Percentiles rank a stretch among this genome's conserved stretches.
phyloP scores from a whole-genome alignment of 306 rosid genomes.

The Begonia peltatifolia region DNA sequence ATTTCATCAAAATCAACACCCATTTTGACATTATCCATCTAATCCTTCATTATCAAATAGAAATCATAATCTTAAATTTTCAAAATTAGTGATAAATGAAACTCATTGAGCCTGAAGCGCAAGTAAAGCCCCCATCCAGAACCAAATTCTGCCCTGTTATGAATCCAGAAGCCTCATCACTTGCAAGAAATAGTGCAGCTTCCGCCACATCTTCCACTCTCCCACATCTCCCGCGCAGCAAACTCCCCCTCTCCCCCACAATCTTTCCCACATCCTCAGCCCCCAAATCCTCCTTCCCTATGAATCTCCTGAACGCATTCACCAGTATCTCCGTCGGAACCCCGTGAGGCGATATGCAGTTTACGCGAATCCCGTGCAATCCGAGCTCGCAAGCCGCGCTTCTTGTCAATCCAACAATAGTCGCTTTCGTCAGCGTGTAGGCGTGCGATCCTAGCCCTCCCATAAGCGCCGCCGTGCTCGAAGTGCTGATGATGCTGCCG shows the following conservation, averaged over 20 bases:
- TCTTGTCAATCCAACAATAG: constrained; percentile 45
- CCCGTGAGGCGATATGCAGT: constrained; percentile 65
- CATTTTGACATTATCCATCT: neutral
- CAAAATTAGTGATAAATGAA: constrained; percentile 25
- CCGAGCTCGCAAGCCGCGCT: constrained; percentile 73
- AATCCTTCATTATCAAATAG: no score
- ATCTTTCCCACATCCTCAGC: constrained; percentile 27
- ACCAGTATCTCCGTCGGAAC: constrained; percentile 70
- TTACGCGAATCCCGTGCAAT: constrained; percentile 53
- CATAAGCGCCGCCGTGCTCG: constrained; percentile 55
- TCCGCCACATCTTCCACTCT: constrained; percentile 45
- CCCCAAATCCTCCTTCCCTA: constrained; percentile 23
- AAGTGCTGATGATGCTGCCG: constrained; percentile 64
- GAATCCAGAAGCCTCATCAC: constrained; percentile 43
- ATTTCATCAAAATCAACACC: no score
- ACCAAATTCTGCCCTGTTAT: constrained; percentile 57
- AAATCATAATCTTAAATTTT: neutral
- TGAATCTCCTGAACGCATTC: constrained; percentile 16
- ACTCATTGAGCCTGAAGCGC: constrained; percentile 32
- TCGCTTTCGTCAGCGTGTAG: constrained; percentile 55
- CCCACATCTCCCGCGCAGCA: constrained; percentile 45
- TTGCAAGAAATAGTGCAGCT: constrained; percentile 53
- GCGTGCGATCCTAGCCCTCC: constrained; percentile 65
- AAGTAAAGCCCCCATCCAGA: constrained; percentile 68
- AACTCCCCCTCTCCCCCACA: constrained; percentile 38